A percentile compares a stretch with the other conserved stretches of the same genome.
phyloP scores from a whole-genome alignment of 2,329 filamentous ascomycete genomes.

The Penicillium capsulatum region DNA sequence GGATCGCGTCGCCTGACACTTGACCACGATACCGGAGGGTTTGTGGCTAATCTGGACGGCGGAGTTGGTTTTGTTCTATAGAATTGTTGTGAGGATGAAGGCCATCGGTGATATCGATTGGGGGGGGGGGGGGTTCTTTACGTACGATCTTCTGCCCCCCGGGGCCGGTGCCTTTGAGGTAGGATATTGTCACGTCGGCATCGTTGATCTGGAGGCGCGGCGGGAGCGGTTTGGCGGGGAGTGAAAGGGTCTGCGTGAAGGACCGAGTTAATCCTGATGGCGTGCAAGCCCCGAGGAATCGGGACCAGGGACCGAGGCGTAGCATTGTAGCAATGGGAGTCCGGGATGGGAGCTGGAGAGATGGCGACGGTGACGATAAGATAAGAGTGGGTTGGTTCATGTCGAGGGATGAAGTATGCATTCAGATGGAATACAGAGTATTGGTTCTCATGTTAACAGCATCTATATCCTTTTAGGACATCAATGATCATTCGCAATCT shows the following conservation, averaged over 20 bases:
- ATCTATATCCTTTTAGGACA: too few relatives aligned
- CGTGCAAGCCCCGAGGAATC: not conserved
- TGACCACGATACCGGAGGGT: constrained; percentile 87
- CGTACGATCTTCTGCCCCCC: constrained; percentile 90
- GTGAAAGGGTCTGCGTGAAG: constrained; percentile 24
- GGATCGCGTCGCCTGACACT: constrained; percentile 87
- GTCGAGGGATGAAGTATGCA: too few relatives aligned
- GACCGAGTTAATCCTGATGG: constrained; percentile 3
- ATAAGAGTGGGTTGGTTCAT: too few relatives aligned
- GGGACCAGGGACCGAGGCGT: constrained; percentile 1
- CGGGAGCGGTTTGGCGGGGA: constrained; percentile 60
- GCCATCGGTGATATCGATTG: too few relatives aligned
- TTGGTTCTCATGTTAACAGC: too few relatives aligned
- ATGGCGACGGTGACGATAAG: not conserved
- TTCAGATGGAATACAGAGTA: too few relatives aligned
- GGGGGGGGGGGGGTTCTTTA: not conserved
- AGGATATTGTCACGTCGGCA: constrained; percentile 74
- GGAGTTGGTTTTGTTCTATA: constrained; percentile 87
- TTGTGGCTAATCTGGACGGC: constrained; percentile 89
- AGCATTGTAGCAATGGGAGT: not conserved
- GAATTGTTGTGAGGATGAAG: not conserved
- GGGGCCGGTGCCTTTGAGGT: constrained; percentile 86
- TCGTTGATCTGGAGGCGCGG: constrained; percentile 73
- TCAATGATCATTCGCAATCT: too few relatives aligned
- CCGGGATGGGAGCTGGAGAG: not conserved